These are phyloP conservation scores for Penicillium sp. DNA, from an alignment of 2,329 filamentous ascomycete genomes.

Conservation along the genomic window DNA sequence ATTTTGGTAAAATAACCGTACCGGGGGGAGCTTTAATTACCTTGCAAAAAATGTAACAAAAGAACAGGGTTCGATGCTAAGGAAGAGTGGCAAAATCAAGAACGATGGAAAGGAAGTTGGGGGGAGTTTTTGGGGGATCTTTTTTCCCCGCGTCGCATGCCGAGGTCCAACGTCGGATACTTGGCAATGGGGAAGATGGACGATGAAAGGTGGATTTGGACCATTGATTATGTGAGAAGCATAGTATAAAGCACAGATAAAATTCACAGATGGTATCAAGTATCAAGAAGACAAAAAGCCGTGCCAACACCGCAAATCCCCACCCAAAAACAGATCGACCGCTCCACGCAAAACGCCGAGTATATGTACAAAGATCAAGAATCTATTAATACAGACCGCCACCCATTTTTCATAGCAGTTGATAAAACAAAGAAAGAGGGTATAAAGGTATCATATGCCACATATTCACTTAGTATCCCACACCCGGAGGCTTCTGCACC, in stretches of 20 bases:
- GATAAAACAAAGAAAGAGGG: constrained; percentile 6
- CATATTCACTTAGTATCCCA: constrained; percentile 19
- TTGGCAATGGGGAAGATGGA: not conserved
- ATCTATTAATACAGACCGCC: constrained; percentile 13
- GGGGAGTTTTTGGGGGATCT: not conserved
- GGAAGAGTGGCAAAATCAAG: not conserved
- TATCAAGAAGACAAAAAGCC: constrained; percentile 2
- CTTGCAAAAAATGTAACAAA: not conserved
- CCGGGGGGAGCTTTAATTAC: not conserved
- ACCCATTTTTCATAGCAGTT: constrained; percentile 15
- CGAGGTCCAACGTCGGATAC: constrained; percentile 22
- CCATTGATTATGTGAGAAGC: not conserved
- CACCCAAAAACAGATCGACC: constrained; percentile 2
- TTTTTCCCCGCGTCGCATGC: constrained; percentile 20
- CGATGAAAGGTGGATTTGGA: not conserved
- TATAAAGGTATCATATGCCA: constrained; percentile 7
- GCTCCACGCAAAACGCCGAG: constrained; percentile 16
- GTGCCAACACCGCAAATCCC: constrained; percentile 1
- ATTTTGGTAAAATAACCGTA: constrained; percentile 47
- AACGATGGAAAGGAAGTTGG: constrained; percentile 1
- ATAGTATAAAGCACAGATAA: not conserved
- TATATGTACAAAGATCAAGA: constrained; percentile 12
- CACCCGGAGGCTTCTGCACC: constrained; percentile 20
- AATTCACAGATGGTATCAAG: constrained; percentile 11
- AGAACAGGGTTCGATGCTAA: not conserved